A percentile compares a stretch with the other conserved stretches of the same genome.
These are phyloP conservation scores for Astrothelium macrocarpum DNA, from an alignment of 495 filamentous ascomycete genomes.

Conservation along the genomic window DNA sequence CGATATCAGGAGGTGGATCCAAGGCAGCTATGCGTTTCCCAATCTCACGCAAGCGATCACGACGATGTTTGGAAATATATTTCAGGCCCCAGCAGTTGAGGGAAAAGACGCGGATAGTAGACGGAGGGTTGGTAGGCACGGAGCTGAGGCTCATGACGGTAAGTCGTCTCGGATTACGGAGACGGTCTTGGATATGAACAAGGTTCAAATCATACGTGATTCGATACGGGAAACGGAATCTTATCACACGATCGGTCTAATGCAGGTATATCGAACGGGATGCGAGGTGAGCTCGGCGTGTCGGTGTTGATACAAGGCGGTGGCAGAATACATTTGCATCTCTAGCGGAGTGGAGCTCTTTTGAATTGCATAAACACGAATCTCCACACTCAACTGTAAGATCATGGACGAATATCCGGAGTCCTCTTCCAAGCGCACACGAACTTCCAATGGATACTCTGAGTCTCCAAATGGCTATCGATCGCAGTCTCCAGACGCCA, in stretches of 20 bases:
- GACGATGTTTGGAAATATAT: conserved; percentile 68
- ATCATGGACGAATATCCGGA: conserved; percentile 1
- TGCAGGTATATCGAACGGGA: not conserved
- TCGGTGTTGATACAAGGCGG: not conserved
- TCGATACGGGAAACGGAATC: not conserved
- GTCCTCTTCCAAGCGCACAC: not conserved
- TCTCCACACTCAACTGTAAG: not conserved
- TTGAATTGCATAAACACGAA: not conserved
- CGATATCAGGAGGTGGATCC: conserved; percentile 67
- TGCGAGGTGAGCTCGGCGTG: not conserved
- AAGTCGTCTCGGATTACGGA: not conserved
- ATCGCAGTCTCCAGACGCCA: not conserved
- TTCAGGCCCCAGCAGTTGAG: conserved; percentile 97
- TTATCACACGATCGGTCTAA: no score
- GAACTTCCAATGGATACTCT: conserved; percentile 5
- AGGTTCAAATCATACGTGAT: not conserved
- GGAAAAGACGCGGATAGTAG: conserved; percentile 57
- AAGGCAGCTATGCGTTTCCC: conserved; percentile 41
- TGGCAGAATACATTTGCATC: not conserved
- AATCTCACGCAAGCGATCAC: conserved; percentile 74
- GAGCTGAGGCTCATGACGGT: not conserved
- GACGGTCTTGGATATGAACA: no score
- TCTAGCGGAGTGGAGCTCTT: not conserved
- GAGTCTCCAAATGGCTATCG: not conserved
- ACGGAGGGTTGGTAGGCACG: not conserved